Evolutionary conservation across 106 monocot genomes (phyloP), one percentile per base, ranked within the genome.

Genomic region (Iris macrosiphon): DNA sequence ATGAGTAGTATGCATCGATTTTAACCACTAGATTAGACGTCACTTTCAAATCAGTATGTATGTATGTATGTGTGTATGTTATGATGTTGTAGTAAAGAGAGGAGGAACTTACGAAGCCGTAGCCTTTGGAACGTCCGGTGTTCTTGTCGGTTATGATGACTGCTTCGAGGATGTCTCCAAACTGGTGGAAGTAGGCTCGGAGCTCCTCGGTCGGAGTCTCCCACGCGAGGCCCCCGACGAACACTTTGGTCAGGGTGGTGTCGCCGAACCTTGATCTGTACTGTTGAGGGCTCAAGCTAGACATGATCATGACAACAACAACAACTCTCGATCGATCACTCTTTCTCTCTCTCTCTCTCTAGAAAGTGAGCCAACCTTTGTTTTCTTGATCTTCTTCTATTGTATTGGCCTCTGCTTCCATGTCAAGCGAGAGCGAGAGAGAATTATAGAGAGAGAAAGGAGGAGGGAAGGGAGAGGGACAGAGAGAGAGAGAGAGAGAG

Each of bases 171-270:
- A 93, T 93, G 17, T 93, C 87, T 7, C 92, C 92, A 37, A 80
- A 93, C 71, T 75, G 79, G 51, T 82, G 68, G 46, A 89, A 95
- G 60, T 95, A 74, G 7, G 71, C 55, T 43, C 69, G 72, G 56
- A 95, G 78, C 59, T 79, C 81, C 38, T 81, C 82, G 27, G 73
- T 74, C 22, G 82, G 73, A 8, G 89, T 95, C 66, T 89, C 89
- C 95, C 95, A 95, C 0, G 89, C 95, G 62, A 95, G 42, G 0
- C 95, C 95, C 15, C 95, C 95, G 0, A 95, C 95, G 48, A 95
- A 95, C 11, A 95, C 89, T 65, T 89, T 95, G 24, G 95, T 95
- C 60, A 63, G 24, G 32, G 95, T 85, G 16, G 95, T 89, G 64
- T 95, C 89, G 4, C 95, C 95, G 39, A 89, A 95, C 64, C 82